Conservation (phyloP, 1,284 basidiomycete genomes). For the Trametes polyzona region DNA sequence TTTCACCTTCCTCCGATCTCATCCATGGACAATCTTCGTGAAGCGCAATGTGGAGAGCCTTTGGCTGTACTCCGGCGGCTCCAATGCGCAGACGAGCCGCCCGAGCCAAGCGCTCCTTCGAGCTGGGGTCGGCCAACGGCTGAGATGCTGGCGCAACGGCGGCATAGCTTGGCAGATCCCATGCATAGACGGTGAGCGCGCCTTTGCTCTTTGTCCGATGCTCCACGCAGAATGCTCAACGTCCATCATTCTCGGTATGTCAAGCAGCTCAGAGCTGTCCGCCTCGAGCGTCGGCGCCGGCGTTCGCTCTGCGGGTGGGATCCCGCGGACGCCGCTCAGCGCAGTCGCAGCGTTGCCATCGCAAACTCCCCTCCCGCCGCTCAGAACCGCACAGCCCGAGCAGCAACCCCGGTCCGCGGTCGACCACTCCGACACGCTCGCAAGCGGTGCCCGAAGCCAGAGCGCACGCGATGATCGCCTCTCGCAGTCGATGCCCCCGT, state of each 20-base stretch:
- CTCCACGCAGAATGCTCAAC: background rate
- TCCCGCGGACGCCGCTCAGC: constrained; percentile 17
- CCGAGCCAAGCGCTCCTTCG: constrained; percentile 1
- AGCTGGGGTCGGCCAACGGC: background rate
- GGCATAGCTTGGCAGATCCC: constrained; percentile 21
- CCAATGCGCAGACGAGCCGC: constrained; percentile 48
- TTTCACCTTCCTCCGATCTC: constrained; percentile 72
- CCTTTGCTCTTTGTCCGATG: background rate
- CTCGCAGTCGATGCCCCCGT: constrained; percentile 18
- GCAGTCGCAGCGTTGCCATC: constrained; percentile 22
- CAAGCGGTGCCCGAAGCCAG: constrained; percentile 7
- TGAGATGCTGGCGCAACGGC: constrained; percentile 19
- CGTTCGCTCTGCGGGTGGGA: background rate
- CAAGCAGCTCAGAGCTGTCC: constrained; percentile 7
- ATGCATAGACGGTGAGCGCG: constrained; percentile 21
- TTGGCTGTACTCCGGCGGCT: constrained; percentile 64
- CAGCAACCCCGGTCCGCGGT: constrained; percentile 12
- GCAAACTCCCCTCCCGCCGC: constrained; percentile 9
- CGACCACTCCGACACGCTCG: background rate
- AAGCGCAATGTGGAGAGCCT: constrained; percentile 56
- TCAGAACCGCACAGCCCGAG: constrained; percentile 6
- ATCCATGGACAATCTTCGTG: constrained; percentile 60
- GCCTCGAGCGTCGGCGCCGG: constrained; percentile 3
- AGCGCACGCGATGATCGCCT: constrained; percentile 14
- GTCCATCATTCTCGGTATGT: background rate